Evolutionary conservation across 2,329 filamentous ascomycete species (phyloP).

Genomic region (Balansia obtecta): DNA sequence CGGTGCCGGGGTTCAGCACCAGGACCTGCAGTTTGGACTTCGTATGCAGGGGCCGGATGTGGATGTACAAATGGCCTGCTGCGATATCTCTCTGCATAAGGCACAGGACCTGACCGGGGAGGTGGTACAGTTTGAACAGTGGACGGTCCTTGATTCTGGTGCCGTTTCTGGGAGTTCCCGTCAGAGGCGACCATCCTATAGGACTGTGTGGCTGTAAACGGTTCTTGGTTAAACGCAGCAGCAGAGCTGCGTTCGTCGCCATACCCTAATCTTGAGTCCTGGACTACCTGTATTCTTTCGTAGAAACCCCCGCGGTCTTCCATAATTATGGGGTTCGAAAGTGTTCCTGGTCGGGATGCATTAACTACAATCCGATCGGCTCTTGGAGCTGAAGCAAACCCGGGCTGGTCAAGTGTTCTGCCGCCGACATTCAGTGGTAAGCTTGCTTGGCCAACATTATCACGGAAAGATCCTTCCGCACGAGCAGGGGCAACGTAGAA

Average conservation of each 20-base stretch:
- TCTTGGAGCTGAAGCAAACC: slow-evolving; percentile 9
- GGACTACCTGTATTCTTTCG: slow-evolving; percentile 16
- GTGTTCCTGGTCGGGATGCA: slow-evolving; percentile 17
- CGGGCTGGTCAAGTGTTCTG: slow-evolving; percentile 9
- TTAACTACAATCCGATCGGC: slow-evolving; percentile 19
- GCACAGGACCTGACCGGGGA: slow-evolving; percentile 1
- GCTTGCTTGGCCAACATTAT: background rate
- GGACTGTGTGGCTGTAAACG: slow-evolving; percentile 6
- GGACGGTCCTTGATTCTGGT: slow-evolving; percentile 10
- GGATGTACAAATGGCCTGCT: background rate
- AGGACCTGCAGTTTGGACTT: background rate
- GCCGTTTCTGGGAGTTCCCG: slow-evolving; percentile 10
- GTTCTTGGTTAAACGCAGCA: slow-evolving; percentile 2
- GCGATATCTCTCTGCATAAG: slow-evolving; percentile 1
- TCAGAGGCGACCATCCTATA: slow-evolving; percentile 11
- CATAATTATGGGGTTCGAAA: slow-evolving; percentile 24
- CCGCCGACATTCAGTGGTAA: slow-evolving; percentile 5
- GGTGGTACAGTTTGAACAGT: slow-evolving; percentile 12
- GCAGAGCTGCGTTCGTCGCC: background rate
- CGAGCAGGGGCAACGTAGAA: slow-evolving; percentile 1
- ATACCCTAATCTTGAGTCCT: background rate
- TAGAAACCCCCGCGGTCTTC: slow-evolving; percentile 27
- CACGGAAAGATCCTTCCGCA: background rate
- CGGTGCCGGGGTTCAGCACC: background rate
- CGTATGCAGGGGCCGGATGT: background rate